phyloP scores from a whole-genome alignment of 495 filamentous ascomycete species.

The Podospora fimiseda region DNA sequence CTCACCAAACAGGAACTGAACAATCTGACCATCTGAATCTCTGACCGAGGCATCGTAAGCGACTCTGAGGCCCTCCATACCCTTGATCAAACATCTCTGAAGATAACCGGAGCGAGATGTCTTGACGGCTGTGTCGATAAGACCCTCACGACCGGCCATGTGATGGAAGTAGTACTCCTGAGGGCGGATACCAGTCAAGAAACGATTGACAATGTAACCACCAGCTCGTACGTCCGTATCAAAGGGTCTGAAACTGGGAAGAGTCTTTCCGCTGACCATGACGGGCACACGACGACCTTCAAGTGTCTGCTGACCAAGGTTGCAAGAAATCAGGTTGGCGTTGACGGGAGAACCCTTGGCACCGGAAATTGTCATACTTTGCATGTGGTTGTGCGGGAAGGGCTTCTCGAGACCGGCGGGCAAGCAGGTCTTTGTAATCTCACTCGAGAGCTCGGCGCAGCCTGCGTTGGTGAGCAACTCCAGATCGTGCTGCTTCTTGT shows the following conservation, averaged over 20 bases:
- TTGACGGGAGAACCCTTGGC: conserved; percentile 93
- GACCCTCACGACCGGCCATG: conserved; percentile 97
- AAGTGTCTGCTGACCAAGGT: conserved; percentile 92
- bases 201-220: conserved; percentile 90
- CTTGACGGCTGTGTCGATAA: conserved; percentile 99
- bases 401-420: conserved; percentile 78
- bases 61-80: conserved; percentile 91
- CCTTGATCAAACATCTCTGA: conserved; percentile 97
- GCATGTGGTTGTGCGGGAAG: conserved; percentile 98
- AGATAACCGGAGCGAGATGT: conserved; percentile 94
- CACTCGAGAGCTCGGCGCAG: conserved; percentile 65
- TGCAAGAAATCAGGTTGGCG: conserved; percentile 94
- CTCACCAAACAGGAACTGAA: conserved; percentile 96
- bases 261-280: conserved; percentile 95
- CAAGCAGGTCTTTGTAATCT: conserved; percentile 71
- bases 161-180: conserved; percentile 99
- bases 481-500: conserved; percentile 78
- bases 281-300: conserved; percentile 92
- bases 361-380: conserved; percentile 94
- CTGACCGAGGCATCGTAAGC: conserved; percentile 91
- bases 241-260: conserved; percentile 90
- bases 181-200: conserved; percentile 94
- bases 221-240: conserved; percentile 86
- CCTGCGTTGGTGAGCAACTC: conserved; percentile 78
- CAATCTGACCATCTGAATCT: conserved; percentile 84